Percentiles rank a stretch among this genome's conserved stretches.
phyloP scores from a whole-genome alignment of 192 early-diverging fungal species.

The Rhizophagus clarus region DNA sequence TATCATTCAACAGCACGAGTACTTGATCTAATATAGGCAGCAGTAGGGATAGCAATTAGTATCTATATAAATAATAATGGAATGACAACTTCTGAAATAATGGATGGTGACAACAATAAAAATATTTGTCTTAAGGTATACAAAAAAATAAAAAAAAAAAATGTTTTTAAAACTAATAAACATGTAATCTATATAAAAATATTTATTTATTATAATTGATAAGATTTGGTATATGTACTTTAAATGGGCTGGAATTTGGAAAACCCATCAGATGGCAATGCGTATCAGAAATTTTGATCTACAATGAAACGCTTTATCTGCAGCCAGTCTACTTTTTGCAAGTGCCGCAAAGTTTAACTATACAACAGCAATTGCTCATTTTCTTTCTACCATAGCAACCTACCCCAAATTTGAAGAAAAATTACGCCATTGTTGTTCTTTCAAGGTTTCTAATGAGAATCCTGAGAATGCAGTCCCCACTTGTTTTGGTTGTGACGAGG shows the following conservation, averaged over 20 bases:
- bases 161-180: too few relatives aligned
- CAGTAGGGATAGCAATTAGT: conserved; percentile 3
- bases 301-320: background rate
- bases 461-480: too few relatives aligned
- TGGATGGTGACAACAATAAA: background rate
- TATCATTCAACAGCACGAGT: conserved; percentile 7
- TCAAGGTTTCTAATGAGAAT: too few relatives aligned
- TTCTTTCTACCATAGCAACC: too few relatives aligned
- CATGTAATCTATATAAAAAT: too few relatives aligned
- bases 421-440: too few relatives aligned
- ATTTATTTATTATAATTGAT: too few relatives aligned
- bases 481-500: background rate
- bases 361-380: too few relatives aligned
- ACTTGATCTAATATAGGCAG: conserved; percentile 8
- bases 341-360: too few relatives aligned
- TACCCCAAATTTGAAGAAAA: too few relatives aligned
- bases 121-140: conserved; percentile 8
- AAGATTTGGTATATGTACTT: too few relatives aligned
- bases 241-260: background rate
- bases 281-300: background rate
- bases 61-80: background rate
- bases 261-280: background rate
- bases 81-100: background rate
- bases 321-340: background rate
- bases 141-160: background rate